Evolutionary conservation across 495 filamentous ascomycete genomes (phyloP).

Genomic region (Hypoxylon crocopeplum): DNA sequence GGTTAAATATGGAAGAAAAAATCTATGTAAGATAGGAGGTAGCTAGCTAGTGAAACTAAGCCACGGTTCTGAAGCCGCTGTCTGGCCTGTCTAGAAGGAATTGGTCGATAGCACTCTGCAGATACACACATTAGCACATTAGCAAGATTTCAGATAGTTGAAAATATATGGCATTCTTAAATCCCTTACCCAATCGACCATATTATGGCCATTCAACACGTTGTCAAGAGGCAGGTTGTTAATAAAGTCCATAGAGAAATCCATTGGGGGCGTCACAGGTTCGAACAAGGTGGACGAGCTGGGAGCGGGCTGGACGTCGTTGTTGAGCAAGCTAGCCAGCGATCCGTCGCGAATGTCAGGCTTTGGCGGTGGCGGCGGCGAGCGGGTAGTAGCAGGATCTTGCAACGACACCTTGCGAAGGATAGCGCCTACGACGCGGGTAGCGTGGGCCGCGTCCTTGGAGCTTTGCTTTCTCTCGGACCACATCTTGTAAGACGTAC

Average conservation of each 20-base stretch:
- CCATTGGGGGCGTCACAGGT: slow-evolving; percentile 23
- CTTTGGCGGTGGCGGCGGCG: slow-evolving; percentile 33
- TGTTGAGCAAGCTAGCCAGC: slow-evolving; percentile 37
- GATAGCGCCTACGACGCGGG: slow-evolving; percentile 47
- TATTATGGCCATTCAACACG: slow-evolving; percentile 37
- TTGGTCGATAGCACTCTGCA: slow-evolving; percentile 44
- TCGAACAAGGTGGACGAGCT: slow-evolving; percentile 13
- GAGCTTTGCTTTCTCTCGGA: slow-evolving; percentile 37
- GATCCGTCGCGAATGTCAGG: slow-evolving; percentile 34
- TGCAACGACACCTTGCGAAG: slow-evolving; percentile 44
- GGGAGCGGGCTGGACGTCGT: slow-evolving; percentile 28
- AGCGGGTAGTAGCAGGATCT: slow-evolving; percentile 22
- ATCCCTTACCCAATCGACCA: slow-evolving; percentile 52
- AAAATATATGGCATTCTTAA: too few relatives aligned
- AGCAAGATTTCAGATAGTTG: neutral
- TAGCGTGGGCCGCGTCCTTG: slow-evolving; percentile 47
- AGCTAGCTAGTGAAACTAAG: slow-evolving; percentile 15
- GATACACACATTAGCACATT: slow-evolving; percentile 25
- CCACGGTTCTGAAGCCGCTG: slow-evolving; percentile 22
- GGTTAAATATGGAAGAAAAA: too few relatives aligned
- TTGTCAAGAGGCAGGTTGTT: slow-evolving; percentile 37
- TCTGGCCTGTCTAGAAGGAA: slow-evolving; percentile 41
- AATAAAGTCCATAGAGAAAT: slow-evolving; percentile 31
- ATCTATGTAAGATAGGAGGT: too few relatives aligned
- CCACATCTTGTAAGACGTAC: slow-evolving; percentile 50